Base-by-base conservation (phyloP, 257 asterid genomes). In the Jaltomata sinuosa region DNA sequence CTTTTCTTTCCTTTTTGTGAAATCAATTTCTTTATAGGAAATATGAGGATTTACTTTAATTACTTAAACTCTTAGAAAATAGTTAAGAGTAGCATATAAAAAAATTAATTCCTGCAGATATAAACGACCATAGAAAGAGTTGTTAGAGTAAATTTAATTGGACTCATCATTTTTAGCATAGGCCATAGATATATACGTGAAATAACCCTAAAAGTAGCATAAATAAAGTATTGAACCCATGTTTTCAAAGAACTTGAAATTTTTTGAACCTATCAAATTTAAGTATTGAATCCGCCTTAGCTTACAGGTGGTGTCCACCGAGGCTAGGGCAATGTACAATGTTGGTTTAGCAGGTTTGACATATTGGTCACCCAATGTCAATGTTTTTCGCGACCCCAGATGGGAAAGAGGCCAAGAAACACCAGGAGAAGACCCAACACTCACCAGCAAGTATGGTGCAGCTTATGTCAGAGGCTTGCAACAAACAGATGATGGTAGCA, bases 321-420 rank as follows among this genome's bases (percentile, higher is more conserved):
- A 94, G 79, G 98, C 98, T 15, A 90, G 97, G 71, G 97, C 98
- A 83, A 94, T 94, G 98, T 62, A 94, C 91, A 94, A 94, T 27
- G 98, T 90, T 5, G 98, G 98, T 65, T 82, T 89, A 80, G 91
- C 97, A 19, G 98, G 98, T 69, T 83, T 94, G 89, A 94, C 98
- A 5, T 94, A 84, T 85, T 94, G 98, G 98, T 94, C 98, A 3
- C 98, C 98, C 0, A 94, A 92, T 36, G 45, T 94, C 54, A 94
- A 94, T 87, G 91, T 94, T 18, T 93, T 92, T 67, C 97, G 98
- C 2, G 98, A 94, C 68, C 98, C 98, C 5, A 89, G 98, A 80
- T 94, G 98, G 98, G 98, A 97, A 4, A 83, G 98, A 50, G 97
- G 97, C 79, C 98, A 94, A 67, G 98, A 94, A 85, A 94, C 98